Evolutionary conservation across 495 filamentous ascomycete genomes (phyloP), one percentile per base, ranked within the genome.

Genomic region (Xylaria castorea): DNA sequence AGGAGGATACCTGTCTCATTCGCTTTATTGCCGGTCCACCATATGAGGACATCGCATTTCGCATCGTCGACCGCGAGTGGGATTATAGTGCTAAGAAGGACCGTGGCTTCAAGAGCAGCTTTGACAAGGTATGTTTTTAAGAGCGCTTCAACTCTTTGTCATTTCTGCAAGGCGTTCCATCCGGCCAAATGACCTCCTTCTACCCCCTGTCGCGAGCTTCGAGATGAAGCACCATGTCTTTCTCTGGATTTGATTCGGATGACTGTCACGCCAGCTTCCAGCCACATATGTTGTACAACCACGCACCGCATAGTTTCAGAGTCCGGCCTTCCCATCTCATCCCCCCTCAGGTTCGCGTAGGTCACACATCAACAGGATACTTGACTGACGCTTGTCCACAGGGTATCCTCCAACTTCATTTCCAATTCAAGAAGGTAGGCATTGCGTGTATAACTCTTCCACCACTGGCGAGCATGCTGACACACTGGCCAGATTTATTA

Each of bases 41-140:
- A 9, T 99, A 99, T 77, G 94, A 98, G 76, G 96, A 99, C 79
- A 90, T 99, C 72, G 97, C 95, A 11, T 99, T 99, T 75, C 90
- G 96, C 44, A 98, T 99, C 76, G 97, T 99, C 58, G 96, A 99
- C 79, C 94, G 96, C 74, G 97, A 99, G 83, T 99, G 96, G 96
- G 96, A 99, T 81, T 98, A 97, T 79, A 95, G 93, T 82, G 94
- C 96, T 0, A 98, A 98, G 83, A 88, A 92, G 73, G 96, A 99
- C 73, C 89, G 97, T 50, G 96, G 96, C 0, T 99, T 98, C 79
- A 94, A 90, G 81, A 97, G 94, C 79, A 96, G 92, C 74, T 99
- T 98, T 81, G 96, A 99, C 80, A 98, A 98, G 91, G 94, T 95
- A 88, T 75, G 89, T 83, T 74, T 68, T 71, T 60, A 6, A 75